A percentile compares a stretch with the other conserved stretches of the same genome.
Evolutionary conservation across 2,329 filamentous ascomycete species (phyloP).

Genomic region (Colletotrichum camelliae): DNA sequence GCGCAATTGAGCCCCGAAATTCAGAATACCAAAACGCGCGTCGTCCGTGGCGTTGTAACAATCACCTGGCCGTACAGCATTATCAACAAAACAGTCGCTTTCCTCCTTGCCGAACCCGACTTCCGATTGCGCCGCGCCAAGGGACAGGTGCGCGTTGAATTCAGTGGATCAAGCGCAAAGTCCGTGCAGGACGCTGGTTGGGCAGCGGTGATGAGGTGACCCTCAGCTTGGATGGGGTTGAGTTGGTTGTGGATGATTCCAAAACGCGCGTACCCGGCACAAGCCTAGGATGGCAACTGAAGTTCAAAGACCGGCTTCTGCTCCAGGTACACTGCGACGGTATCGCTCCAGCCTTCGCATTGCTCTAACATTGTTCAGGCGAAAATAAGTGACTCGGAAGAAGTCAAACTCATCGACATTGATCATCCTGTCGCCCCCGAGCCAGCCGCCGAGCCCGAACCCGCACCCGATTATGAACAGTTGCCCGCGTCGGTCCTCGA

Average conservation of each 20-base stretch:
- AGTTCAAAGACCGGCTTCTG: constrained; percentile 55
- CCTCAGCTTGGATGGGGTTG: constrained; percentile 71
- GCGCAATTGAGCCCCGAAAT: constrained; percentile 59
- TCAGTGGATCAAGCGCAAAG: constrained; percentile 73
- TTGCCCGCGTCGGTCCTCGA: constrained; percentile 21
- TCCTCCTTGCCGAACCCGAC: constrained; percentile 85
- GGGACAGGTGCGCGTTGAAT: constrained; percentile 82
- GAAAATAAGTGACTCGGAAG: constrained; percentile 50
- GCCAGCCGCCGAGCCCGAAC: constrained; percentile 20
- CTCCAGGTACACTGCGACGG: constrained; percentile 46
- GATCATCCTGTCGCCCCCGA: constrained; percentile 42
- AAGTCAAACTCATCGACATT: constrained; percentile 58
- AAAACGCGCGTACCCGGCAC: constrained; percentile 54
- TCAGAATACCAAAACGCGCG: constrained; percentile 41
- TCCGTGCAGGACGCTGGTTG: constrained; percentile 70
- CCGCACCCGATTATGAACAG: constrained; percentile 20
- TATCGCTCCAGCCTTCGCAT: not conserved
- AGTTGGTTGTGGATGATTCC: constrained; percentile 64
- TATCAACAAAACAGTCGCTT: constrained; percentile 73
- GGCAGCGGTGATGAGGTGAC: constrained; percentile 80
- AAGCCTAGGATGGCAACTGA: constrained; percentile 64
- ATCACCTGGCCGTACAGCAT: constrained; percentile 93
- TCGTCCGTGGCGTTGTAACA: constrained; percentile 76
- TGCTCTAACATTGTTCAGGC: constrained; percentile 35
- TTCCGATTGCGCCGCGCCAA: constrained; percentile 77